A percentile compares a stretch with the other conserved stretches of the same genome.
These are phyloP conservation scores for Escallonia rubra DNA, from an alignment of 129 eudicot species.

Conservation along the genomic window DNA sequence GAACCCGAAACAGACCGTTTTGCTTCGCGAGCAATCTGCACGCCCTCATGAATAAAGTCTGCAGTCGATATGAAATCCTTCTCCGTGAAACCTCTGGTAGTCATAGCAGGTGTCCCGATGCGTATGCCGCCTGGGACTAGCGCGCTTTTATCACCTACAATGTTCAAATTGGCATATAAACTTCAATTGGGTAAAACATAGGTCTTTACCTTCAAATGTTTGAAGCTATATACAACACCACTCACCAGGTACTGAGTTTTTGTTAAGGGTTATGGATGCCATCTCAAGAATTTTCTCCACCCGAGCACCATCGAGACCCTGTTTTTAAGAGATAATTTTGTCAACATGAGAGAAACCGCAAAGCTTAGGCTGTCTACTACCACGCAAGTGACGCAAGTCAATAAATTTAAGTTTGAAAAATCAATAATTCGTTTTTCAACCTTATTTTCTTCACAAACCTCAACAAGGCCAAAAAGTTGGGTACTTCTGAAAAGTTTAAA, in stretches of 20 bases:
- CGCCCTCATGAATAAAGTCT: constrained; percentile 83
- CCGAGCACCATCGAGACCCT: constrained; percentile 93
- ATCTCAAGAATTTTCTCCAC: constrained; percentile 93
- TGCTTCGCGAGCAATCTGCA: constrained; percentile 59
- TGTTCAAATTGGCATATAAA: neutral
- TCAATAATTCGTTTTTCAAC: no score
- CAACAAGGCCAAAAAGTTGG: neutral
- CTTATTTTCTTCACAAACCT: no score
- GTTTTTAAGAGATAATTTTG: neutral
- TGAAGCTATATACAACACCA: neutral
- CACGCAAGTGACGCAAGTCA: no score
- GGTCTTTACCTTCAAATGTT: no score
- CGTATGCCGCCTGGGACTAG: constrained; percentile 95
- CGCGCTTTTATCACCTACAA: constrained; percentile 86
- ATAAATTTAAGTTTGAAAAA: no score
- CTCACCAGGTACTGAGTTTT: constrained; percentile 94
- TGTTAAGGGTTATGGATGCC: constrained; percentile 91
- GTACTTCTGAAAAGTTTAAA: no score
- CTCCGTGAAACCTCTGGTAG: constrained; percentile 82
- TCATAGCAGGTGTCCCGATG: constrained; percentile 93
- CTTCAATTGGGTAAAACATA: no score
- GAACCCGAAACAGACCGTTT: constrained; percentile 58
- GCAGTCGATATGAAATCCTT: constrained; percentile 65
- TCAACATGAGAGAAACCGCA: no score
- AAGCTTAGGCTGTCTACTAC: no score